Base-by-base conservation (phyloP, 495 filamentous ascomycete genomes). In the Neurospora sp. region DNA sequence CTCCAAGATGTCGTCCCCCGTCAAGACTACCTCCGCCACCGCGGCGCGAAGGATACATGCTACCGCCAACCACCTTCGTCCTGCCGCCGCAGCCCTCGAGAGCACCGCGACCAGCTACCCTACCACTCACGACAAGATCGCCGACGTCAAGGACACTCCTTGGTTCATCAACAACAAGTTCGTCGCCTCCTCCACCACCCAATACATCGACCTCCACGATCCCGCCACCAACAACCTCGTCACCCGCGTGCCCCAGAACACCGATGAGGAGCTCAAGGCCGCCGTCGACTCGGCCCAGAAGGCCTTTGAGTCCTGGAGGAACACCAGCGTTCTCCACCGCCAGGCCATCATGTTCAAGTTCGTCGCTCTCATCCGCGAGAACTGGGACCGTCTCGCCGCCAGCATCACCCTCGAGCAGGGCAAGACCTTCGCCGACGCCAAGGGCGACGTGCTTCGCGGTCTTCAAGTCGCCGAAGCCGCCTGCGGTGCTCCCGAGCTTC, bases 291-390 rank as follows among this genome's bases (percentile, higher is more conserved):
- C 92, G 76, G 96, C 96, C 40, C 81, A 94, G 85, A 92, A 91
- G 84, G 96, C 96, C 5, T 99, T 97, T 83, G 92, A 92, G 72
- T 86, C 86, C 72, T 99, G 96, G 96, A 89, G 88, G 76, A 86
- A 89, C 48, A 97, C 91, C 20, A 95, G 91, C 81, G 86, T 98
- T 71, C 89, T 99, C 76, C 85, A 90, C 70, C 88, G 91, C 70
- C 96, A 99, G 85, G 93, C 96, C 85, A 93, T 98, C 82, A 95
- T 99, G 90, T 99, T 99, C 88, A 95, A 93, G 84, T 97, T 94
- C 79, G 93, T 95, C 42, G 88, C 84, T 69, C 84, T 99, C 79
- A 97, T 99, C 82, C 89, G 95, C 54, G 90, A 94, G 78, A 90
- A 99, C 84, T 98, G 95, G 96, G 95, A 99, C 81, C 88, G 96